Base-by-base conservation (phyloP, 2,329 filamentous ascomycete species). In the Ascochyta clinopodiicola region DNA sequence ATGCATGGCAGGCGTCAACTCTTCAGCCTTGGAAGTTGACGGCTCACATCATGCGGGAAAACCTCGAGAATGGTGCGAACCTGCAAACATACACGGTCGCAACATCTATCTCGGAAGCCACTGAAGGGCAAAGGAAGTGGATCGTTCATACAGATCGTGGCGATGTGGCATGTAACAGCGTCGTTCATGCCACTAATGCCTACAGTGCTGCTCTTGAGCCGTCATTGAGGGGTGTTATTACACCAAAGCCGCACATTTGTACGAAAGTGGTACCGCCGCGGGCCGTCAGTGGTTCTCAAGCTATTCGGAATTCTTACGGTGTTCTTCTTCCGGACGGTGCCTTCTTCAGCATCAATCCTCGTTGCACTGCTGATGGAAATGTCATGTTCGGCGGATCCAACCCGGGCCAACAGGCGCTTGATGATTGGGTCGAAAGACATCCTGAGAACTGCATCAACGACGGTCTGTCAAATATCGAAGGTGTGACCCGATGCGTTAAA, bases 341-440 rank as follows among this genome's bases (percentile, higher is more conserved):
- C 0, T 44, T 74, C 0, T 67, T 74, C 46, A 73, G 64, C 37
- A 73, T 75, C 53, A 75, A 75, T 43, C 67, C 72, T 12, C 69
- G 72, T 12, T 68, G 60, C 19, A 61, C 60, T 7, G 51, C 66
- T 3, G 71, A 75, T 39, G 71, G 71, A 9, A 62, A 68, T 19
- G 53, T 74, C 7, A 62, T 75, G 64, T 71, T 75, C 35, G 71
- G 72, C 2, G 72, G 72, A 5, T 68, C 62, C 1, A 74, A 73
- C 37, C 66, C 69, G 25, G 70, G 72, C 2, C 72, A 74, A 42
- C 59, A 62, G 29, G 53, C 64, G 40, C 61, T 75, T 15, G 67
- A 72, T 38, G 54, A 62, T 6, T 75, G 68, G 68, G 55, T 73
- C 9, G 64, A 66, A 21, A 34, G 56, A 27, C 64, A 74, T 50